Evolutionary conservation across 1,139 yeast genomes (phyloP), one percentile per base, ranked within the genome.

Genomic region (Yamadazyma triangularis): DNA sequence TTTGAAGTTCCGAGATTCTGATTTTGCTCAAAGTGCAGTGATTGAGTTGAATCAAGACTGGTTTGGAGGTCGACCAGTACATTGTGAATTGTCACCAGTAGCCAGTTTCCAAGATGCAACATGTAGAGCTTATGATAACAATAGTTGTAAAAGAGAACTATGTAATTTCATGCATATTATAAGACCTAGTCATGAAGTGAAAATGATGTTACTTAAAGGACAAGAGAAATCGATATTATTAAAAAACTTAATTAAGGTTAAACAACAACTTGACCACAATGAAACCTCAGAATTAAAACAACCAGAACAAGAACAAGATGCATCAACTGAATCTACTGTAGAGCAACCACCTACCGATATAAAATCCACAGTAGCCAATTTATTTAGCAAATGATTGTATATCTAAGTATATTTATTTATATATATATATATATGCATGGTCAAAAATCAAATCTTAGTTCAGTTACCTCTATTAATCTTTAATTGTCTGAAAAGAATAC

Each of bases 141-240:
- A 67, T 24, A 60, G 60, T 19, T 89, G 97, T 53, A 71, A 69
- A 16, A 70, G 97, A 50, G 87, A 82, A 20, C 72, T 73, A 47
- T 89, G 97, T 56, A 89, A 89, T 56, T 87, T 85, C 54, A 83
- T 88, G 73, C 97, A 89, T 54, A 70, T 82, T 2, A 67, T 80
- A 42, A 60, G 70, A 24, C 89, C 94, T 0, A 56, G 73, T 2
- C 49, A 52, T 10, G 60, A 51, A 13, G 48, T 81, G 21, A 56
- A 63, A 28, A 51, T 51, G 13, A 59, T 58, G 13, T 51, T 83
- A 34, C 51, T 47, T 38, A 46, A 44, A 31, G 54, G 65, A 4
- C 78, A 66, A 42, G 60, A 57, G 23, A 68, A 62, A 48, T 45
- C 51, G 25, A 45, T 45, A 8, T 30, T 48, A 12, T 23, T 32